These are phyloP conservation scores for Sugiyamaella valdiviana DNA, from an alignment of 805 yeast genomes.

Conservation along the genomic window DNA sequence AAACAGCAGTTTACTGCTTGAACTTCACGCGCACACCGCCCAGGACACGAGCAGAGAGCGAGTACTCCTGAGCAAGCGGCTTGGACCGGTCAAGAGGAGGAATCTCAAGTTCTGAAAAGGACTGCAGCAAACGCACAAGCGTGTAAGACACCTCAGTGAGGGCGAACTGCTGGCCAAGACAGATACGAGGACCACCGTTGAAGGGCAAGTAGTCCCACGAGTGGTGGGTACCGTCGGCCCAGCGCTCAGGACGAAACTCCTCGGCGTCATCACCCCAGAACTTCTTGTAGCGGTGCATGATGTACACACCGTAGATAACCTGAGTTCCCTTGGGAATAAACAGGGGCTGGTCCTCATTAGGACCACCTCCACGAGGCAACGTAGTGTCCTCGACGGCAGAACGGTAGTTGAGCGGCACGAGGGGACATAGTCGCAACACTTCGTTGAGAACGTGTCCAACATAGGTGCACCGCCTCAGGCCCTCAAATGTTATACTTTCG, in stretches of 20 bases:
- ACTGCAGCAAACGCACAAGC: constrained; percentile 36
- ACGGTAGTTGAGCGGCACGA: constrained; percentile 46
- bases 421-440: constrained; percentile 45
- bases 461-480: constrained; percentile 44
- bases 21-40: not conserved
- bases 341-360: constrained; percentile 35
- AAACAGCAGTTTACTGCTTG: not conserved
- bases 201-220: constrained; percentile 49
- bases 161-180: constrained; percentile 53
- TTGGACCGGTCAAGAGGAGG: not conserved
- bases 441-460: constrained; percentile 45
- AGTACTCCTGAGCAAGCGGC: not conserved
- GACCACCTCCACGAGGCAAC: constrained; percentile 50
- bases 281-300: constrained; percentile 39
- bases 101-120: constrained; percentile 5
- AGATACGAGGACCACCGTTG: constrained; percentile 52
- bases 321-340: constrained; percentile 40
- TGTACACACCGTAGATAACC: constrained; percentile 37
- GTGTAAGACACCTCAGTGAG: constrained; percentile 47
- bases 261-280: constrained; percentile 40
- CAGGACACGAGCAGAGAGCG: not conserved
- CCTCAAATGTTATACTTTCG: constrained; percentile 36
- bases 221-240: constrained; percentile 31
- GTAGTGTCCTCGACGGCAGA: constrained; percentile 41
- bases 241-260: constrained; percentile 40